Percentiles rank a stretch among this genome's conserved stretches.
These are phyloP conservation scores for Aegilops tauschii DNA, from an alignment of 176 grass and related monocot genomes.

Conservation along the genomic window DNA sequence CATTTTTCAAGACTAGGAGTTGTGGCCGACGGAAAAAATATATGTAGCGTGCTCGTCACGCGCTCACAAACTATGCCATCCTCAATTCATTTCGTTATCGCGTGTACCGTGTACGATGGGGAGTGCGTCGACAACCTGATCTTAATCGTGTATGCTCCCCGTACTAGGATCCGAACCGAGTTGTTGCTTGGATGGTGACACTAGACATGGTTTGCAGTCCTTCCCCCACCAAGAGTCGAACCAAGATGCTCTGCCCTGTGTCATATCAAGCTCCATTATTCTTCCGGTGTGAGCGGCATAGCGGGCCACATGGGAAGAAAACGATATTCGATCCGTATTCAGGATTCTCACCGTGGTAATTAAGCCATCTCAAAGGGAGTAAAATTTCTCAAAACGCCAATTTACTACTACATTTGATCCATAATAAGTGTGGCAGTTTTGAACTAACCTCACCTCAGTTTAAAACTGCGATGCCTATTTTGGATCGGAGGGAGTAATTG, in stretches of 20 bases:
- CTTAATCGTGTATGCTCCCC: neutral
- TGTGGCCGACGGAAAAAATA: no score
- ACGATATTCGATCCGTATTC: neutral
- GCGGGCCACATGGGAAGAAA: neutral
- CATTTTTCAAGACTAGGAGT: neutral
- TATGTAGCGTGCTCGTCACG: neutral
- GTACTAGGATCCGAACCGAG: neutral
- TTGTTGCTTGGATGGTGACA: neutral
- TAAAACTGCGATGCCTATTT: no score
- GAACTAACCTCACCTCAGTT: no score
- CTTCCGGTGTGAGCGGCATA: neutral
- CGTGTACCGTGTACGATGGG: neutral
- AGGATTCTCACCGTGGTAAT: neutral
- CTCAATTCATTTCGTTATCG: neutral
- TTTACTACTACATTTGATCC: neutral
- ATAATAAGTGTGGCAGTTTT: no score
- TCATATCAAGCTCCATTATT: neutral
- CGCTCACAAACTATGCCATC: neutral
- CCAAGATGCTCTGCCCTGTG: neutral
- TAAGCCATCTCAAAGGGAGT: neutral
- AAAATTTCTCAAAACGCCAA: neutral
- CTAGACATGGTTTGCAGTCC: neutral
- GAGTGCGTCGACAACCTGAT: neutral
- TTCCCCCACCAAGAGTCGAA: neutral
- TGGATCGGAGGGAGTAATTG: neutral